Percentiles rank a stretch among this genome's conserved stretches.
These are phyloP conservation scores for Xerocomus amazonicus DNA, from an alignment of 1,284 basidiomycete species.

Conservation along the genomic window DNA sequence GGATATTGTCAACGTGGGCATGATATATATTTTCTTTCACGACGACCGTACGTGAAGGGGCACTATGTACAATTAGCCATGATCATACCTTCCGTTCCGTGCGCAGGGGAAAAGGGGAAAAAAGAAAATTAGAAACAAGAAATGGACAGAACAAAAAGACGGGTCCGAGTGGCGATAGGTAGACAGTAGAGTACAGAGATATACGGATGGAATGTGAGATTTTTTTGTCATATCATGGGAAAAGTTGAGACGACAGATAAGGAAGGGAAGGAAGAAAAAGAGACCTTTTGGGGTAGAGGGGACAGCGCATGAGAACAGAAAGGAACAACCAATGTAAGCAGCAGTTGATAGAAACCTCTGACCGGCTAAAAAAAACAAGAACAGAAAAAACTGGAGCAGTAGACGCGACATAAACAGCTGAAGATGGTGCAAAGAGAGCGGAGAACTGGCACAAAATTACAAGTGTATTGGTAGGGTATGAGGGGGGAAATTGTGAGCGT, in stretches of 20 bases:
- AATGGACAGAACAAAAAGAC: slow-evolving; percentile 2
- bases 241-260: slow-evolving; percentile 13
- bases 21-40: not conserved
- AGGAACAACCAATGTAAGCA: slow-evolving; percentile 20
- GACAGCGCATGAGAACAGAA: slow-evolving; percentile 2
- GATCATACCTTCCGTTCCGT: slow-evolving; percentile 20
- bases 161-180: slow-evolving; percentile 19
- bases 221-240: slow-evolving; percentile 30
- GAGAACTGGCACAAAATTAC: slow-evolving; percentile 19
- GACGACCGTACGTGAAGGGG: not conserved
- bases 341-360: slow-evolving; percentile 13
- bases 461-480: slow-evolving; percentile 30
- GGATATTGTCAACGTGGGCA: not conserved
- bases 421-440: slow-evolving; percentile 5
- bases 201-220: slow-evolving; percentile 17
- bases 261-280: not conserved
- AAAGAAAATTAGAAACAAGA: not conserved
- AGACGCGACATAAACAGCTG: slow-evolving; percentile 18
- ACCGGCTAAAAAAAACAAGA: slow-evolving; percentile 7
- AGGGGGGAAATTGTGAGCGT: slow-evolving; percentile 4
- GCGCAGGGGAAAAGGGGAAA: slow-evolving; percentile 11
- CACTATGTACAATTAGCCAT: slow-evolving; percentile 26
- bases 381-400: slow-evolving; percentile 19
- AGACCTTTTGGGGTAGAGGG: too few relatives aligned
- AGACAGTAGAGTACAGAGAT: slow-evolving; percentile 30